Conservation (phyloP, 2,329 filamentous ascomycete species). For the Apiospora sp. region DNA sequence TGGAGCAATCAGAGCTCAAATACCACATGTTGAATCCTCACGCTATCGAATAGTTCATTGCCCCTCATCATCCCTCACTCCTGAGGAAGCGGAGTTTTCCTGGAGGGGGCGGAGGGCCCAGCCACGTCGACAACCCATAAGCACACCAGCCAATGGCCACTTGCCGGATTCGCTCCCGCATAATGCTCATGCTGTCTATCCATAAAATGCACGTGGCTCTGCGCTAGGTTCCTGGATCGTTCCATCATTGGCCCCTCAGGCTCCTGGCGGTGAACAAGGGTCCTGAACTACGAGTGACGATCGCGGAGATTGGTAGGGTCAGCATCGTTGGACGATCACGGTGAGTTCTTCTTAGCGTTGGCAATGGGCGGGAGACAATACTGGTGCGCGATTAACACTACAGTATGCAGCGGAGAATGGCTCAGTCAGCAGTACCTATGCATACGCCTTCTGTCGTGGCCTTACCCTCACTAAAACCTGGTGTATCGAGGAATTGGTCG, state of each 20-base stretch:
- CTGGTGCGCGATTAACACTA: neutral
- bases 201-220: neutral
- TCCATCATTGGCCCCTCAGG: neutral
- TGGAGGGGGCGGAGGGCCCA: neutral
- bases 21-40: neutral
- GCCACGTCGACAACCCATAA: neutral
- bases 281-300: neutral
- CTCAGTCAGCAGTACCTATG: neutral
- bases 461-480: neutral
- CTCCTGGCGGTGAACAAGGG: neutral
- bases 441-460: neutral
- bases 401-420: neutral
- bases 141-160: neutral
- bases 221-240: neutral
- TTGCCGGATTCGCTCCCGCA: neutral
- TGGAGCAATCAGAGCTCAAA: neutral
- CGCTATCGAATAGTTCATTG: neutral
- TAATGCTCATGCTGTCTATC: neutral
- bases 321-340: neutral
- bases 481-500: neutral
- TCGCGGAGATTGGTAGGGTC: neutral
- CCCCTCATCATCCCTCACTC: neutral
- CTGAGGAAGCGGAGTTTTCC: neutral
- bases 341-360: neutral
- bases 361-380: too few species aligned